Percentiles rank a stretch among this genome's conserved stretches.
Conservation (phyloP, 2,329 filamentous ascomycete genomes). For the Drechmeria coniospora region DNA sequence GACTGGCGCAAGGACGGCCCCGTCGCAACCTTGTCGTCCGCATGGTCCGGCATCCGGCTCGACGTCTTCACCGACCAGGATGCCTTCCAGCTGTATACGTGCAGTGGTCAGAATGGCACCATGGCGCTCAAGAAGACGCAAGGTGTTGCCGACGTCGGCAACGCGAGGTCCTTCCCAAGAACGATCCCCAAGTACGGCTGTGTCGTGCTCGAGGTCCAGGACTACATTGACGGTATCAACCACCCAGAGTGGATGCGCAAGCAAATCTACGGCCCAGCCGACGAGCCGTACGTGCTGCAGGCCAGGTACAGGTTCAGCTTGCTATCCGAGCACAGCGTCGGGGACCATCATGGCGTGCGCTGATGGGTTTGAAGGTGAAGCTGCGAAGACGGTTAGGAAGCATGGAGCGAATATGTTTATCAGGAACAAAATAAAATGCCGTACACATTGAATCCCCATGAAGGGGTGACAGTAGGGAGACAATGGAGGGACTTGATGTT, state of each 20-base stretch:
- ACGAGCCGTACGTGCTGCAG: conserved; percentile 44
- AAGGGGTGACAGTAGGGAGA: too few species aligned
- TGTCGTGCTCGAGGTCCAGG: conserved; percentile 80
- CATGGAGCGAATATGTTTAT: too few species aligned
- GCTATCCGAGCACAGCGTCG: conserved; percentile 7
- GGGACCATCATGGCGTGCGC: too few species aligned
- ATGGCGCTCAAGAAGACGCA: conserved; percentile 56
- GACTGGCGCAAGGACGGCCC: conserved; percentile 48
- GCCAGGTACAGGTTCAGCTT: conserved; percentile 46
- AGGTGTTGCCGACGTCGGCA: conserved; percentile 31
- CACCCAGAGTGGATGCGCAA: conserved; percentile 73
- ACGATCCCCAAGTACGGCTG: conserved; percentile 66
- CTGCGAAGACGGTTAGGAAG: too few species aligned
- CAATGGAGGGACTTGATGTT: too few species aligned
- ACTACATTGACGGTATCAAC: conserved; percentile 90
- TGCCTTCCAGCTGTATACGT: conserved; percentile 79
- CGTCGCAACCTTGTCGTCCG: conserved; percentile 52
- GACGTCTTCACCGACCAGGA: conserved; percentile 74
- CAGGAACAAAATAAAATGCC: too few species aligned
- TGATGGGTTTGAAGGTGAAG: too few species aligned
- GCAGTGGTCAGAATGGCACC: conserved; percentile 59
- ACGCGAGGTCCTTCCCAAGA: conserved; percentile 37
- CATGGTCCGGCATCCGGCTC: conserved; percentile 69
- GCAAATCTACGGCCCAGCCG: conserved; percentile 45
- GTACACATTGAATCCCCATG: too few species aligned